These are phyloP conservation scores for Scedosporium minutisporum DNA, from an alignment of 2,329 filamentous ascomycete species.

Conservation along the genomic window DNA sequence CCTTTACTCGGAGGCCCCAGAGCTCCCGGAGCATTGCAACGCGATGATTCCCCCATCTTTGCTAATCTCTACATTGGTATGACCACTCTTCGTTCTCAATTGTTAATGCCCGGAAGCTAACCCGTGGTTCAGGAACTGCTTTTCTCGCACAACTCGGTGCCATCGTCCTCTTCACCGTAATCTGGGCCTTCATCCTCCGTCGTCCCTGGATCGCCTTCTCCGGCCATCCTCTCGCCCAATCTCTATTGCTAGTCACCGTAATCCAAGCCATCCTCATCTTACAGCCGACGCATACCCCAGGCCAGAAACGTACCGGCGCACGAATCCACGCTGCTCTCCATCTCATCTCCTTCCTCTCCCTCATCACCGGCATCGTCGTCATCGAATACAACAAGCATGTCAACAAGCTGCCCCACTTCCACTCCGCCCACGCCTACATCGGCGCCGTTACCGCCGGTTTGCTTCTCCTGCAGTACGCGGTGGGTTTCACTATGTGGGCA, in stretches of 20 bases:
- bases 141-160: constrained; percentile 71
- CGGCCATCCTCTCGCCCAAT: constrained; percentile 68
- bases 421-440: constrained; percentile 70
- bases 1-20: constrained; percentile 39
- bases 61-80: constrained; percentile 68
- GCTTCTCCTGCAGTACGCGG: constrained; percentile 61
- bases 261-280: constrained; percentile 74
- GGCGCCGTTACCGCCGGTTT: constrained; percentile 67
- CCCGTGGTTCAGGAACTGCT: constrained; percentile 55
- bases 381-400: constrained; percentile 80
- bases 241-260: constrained; percentile 60
- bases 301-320: constrained; percentile 58
- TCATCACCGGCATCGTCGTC: constrained; percentile 56
- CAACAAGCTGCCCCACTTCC: constrained; percentile 61
- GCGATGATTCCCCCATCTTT: constrained; percentile 50
- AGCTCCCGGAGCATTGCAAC: constrained; percentile 63
- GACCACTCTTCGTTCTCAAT: constrained; percentile 13
- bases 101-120: background rate
- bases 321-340: constrained; percentile 62
- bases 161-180: constrained; percentile 61
- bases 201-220: constrained; percentile 71
- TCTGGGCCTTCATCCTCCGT: constrained; percentile 71
- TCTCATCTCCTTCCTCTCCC: constrained; percentile 48
- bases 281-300: constrained; percentile 72
- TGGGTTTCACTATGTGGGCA: constrained; percentile 79